Conservation (phyloP, 176 grass and related monocot genomes). For the Poa pratensis region DNA sequence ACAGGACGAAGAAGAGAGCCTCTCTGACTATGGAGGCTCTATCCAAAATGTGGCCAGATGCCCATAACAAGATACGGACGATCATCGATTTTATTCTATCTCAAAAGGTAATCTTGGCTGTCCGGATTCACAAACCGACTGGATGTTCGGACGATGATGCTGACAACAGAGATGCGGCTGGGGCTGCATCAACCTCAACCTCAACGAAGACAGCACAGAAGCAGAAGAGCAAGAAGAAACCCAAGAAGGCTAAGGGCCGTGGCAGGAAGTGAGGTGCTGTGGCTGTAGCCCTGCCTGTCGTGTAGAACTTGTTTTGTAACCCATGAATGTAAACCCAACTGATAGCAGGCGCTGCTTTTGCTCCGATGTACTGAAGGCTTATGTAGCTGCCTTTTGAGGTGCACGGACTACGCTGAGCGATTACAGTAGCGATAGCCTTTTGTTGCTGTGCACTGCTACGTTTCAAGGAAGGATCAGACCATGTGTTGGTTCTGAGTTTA, state of each 20-base stretch:
- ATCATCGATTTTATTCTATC: conserved; percentile 36
- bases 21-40: background rate
- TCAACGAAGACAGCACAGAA: conserved; percentile 27
- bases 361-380: background rate
- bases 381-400: background rate
- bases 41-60: conserved; percentile 35
- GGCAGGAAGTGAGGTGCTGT: conserved; percentile 42
- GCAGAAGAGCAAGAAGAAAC: conserved; percentile 39
- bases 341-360: background rate
- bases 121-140: background rate
- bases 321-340: background rate
- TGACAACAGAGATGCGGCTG: background rate
- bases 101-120: conserved; percentile 8
- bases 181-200: background rate
- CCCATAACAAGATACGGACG: conserved; percentile 30
- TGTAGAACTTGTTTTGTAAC: background rate
- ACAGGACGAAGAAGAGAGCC: conserved; percentile 12
- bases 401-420: background rate
- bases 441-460: background rate
- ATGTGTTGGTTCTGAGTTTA: background rate
- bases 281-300: background rate
- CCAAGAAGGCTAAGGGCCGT: conserved; percentile 1
- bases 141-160: conserved; percentile 22
- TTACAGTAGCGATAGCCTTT: background rate
- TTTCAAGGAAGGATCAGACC: background rate